A percentile compares a stretch with the other conserved stretches of the same genome.
Evolutionary conservation across 2,329 filamentous ascomycete genomes (phyloP).

Genomic region (Fusarium xyrophilum): DNA sequence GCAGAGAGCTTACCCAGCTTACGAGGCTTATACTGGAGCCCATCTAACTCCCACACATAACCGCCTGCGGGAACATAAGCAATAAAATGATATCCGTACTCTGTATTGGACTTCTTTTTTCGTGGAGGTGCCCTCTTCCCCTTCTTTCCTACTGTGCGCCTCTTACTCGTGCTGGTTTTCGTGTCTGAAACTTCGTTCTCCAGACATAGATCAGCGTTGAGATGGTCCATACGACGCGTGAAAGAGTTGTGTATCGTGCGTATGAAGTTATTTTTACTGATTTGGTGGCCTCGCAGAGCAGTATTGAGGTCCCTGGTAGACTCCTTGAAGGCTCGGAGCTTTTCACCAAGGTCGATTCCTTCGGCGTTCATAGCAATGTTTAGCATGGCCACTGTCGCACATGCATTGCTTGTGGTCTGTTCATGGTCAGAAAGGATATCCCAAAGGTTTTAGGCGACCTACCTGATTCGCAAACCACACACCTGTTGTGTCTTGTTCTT

Average conservation of each 20-base stretch:
- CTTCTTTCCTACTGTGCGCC: slow-evolving; percentile 46
- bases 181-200: slow-evolving; percentile 59
- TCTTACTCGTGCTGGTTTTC: slow-evolving; percentile 46
- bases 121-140: slow-evolving; percentile 39
- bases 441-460: slow-evolving; percentile 19
- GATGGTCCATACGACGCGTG: slow-evolving; percentile 77
- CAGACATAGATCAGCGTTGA: slow-evolving; percentile 72
- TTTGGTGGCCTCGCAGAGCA: slow-evolving; percentile 74
- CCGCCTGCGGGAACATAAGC: slow-evolving; percentile 82
- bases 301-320: slow-evolving; percentile 73
- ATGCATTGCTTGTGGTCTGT: slow-evolving; percentile 81
- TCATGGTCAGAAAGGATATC: slow-evolving; percentile 12
- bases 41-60: slow-evolving; percentile 87
- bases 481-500: slow-evolving; percentile 60
- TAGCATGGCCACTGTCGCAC: slow-evolving; percentile 88
- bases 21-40: slow-evolving; percentile 73
- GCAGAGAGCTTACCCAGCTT: slow-evolving; percentile 43
- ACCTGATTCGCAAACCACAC: slow-evolving; percentile 97
- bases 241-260: slow-evolving; percentile 89
- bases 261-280: slow-evolving; percentile 78
- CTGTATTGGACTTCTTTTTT: slow-evolving; percentile 55
- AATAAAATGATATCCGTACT: slow-evolving; percentile 85
- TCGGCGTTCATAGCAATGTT: slow-evolving; percentile 91
- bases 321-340: slow-evolving; percentile 74
- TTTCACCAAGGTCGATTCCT: slow-evolving; percentile 70